Conservation (phyloP, 768 basidiomycete species). For the Suillus sp. region DNA sequence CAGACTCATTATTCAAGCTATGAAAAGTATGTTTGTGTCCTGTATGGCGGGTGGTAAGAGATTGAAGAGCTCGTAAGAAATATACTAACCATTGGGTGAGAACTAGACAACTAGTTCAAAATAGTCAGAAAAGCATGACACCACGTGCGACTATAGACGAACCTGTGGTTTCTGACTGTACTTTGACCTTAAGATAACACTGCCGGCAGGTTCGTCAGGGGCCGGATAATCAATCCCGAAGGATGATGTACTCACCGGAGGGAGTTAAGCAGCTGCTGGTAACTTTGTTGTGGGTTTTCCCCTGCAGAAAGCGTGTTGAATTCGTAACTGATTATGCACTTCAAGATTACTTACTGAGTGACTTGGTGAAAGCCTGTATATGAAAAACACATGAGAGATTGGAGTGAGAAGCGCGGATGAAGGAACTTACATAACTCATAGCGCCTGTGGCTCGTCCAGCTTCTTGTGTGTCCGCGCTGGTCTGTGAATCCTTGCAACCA, state of each 20-base stretch:
- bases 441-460: conserved; percentile 70
- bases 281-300: conserved; percentile 51
- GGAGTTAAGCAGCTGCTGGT: conserved; percentile 48
- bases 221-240: not conserved
- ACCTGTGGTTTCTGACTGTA: conserved; percentile 63
- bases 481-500: conserved; percentile 80
- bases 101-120: conserved; percentile 39
- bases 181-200: conserved; percentile 44
- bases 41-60: conserved; percentile 11
- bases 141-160: conserved; percentile 5
- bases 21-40: conserved; percentile 35
- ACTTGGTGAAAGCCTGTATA: conserved; percentile 56
- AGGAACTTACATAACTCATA: conserved; percentile 68
- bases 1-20: conserved; percentile 22
- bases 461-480: conserved; percentile 77
- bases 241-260: conserved; percentile 39
- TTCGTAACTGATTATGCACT: not conserved
- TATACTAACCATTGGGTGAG: conserved; percentile 44
- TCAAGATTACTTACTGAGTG: conserved; percentile 43
- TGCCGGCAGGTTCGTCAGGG: conserved; percentile 16
- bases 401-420: not conserved
- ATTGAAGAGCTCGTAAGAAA: not conserved
- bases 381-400: not conserved
- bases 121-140: conserved; percentile 13
- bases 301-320: conserved; percentile 28